Conservation (phyloP, 2,329 filamentous ascomycete species). For the Venturiaceae sp. region DNA sequence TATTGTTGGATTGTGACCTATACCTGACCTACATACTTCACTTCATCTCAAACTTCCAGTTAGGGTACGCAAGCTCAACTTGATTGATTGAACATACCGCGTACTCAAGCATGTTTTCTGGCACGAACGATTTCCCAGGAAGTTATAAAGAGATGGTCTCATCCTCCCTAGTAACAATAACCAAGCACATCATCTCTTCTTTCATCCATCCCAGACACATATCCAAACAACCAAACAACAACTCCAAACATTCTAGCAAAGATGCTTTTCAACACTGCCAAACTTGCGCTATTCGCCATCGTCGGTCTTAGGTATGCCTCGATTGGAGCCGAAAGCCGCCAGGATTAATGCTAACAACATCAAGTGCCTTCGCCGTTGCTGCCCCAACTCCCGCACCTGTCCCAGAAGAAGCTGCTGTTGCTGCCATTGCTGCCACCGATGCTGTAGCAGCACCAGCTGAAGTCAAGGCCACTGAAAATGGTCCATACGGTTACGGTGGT, state of each 20-base stretch:
- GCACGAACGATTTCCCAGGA: not conserved
- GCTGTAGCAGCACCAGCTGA: not conserved
- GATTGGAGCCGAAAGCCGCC: not conserved
- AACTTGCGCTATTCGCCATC: not conserved
- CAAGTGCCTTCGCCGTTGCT: not conserved
- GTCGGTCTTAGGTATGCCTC: not conserved
- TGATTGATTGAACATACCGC: not conserved
- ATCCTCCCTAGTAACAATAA: not conserved
- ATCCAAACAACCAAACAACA: not conserved
- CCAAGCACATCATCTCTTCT: slow-evolving; percentile 1
- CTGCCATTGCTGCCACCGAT: not conserved
- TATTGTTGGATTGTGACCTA: not conserved
- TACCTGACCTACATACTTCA: not conserved
- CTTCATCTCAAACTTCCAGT: slow-evolving; percentile 1
- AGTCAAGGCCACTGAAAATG: not conserved
- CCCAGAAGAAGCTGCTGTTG: not conserved
- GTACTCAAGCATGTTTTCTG: not conserved
- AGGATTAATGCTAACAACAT: not conserved
- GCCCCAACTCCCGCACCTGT: not conserved
- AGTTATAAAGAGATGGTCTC: not conserved
- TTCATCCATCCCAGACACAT: not conserved
- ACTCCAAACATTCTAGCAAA: not conserved
- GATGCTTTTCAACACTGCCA: slow-evolving; percentile 2
- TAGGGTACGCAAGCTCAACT: not conserved
- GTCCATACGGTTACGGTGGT: not conserved